Percentiles rank a stretch among this genome's conserved stretches.
Conservation (phyloP, 306 rosid genomes). For the Corylus avellana region DNA sequence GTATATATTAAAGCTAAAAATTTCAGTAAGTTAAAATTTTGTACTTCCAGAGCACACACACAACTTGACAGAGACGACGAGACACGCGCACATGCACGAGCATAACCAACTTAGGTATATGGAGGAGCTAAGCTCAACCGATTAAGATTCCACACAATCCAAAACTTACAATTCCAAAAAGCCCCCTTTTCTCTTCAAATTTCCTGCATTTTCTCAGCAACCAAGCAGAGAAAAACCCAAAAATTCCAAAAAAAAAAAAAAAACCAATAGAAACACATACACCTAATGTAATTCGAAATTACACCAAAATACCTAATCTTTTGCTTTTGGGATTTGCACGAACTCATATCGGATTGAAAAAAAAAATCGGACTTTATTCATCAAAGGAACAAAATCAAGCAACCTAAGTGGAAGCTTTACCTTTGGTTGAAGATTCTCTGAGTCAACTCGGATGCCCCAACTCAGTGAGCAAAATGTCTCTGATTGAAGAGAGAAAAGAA, state of each 20-base stretch:
- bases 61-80: background rate
- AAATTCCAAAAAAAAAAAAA: background rate
- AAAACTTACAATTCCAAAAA: background rate
- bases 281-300: background rate
- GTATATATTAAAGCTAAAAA: background rate
- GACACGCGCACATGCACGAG: background rate
- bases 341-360: background rate
- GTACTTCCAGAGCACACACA: background rate
- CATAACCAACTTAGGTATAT: background rate
- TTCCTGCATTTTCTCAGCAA: constrained; percentile 4
- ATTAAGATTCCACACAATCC: background rate
- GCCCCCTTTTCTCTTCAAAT: background rate
- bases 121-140: background rate
- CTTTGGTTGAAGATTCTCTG: constrained; percentile 18
- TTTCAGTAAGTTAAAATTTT: background rate
- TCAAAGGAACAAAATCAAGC: background rate
- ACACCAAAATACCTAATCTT: background rate
- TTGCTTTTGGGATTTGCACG: background rate
- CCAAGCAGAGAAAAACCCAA: background rate
- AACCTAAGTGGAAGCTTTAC: background rate
- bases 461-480: background rate
- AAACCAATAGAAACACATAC: background rate
- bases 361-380: background rate
- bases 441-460: constrained; percentile 27
- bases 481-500: background rate